phyloP scores from a whole-genome alignment of 139 green algal genomes.

The Trebouxia sp. region DNA sequence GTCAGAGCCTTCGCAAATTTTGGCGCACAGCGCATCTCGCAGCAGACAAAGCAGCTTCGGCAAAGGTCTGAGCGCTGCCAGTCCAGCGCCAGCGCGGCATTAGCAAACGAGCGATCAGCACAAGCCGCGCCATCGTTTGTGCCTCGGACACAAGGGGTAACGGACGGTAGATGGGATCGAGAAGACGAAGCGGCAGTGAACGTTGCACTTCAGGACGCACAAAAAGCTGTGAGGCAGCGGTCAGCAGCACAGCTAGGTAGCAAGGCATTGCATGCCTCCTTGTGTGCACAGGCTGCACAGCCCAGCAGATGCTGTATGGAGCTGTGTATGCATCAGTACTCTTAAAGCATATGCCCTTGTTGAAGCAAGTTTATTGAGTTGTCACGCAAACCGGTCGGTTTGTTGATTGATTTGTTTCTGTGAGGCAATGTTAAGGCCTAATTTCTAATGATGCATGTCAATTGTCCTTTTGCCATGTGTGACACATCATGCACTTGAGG shows the following conservation, averaged over 20 bases:
- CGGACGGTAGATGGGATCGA: conserved; percentile 51
- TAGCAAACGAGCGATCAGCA: not conserved
- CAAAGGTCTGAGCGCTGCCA: not conserved
- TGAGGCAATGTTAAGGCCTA: too few relatives aligned
- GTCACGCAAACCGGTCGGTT: too few relatives aligned
- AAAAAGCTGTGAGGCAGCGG: conserved; percentile 28
- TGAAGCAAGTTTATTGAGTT: too few relatives aligned
- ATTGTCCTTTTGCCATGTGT: too few relatives aligned
- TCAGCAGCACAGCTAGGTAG: conserved; percentile 30
- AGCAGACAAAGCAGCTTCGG: not conserved
- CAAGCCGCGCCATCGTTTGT: conserved; percentile 18
- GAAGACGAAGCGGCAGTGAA: conserved; percentile 42
- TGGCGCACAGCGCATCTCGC: not conserved
- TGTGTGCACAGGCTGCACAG: too few relatives aligned
- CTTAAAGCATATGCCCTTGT: too few relatives aligned
- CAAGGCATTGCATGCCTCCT: too few relatives aligned
- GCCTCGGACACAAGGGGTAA: conserved; percentile 38
- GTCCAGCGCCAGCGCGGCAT: not conserved
- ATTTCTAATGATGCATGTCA: too few relatives aligned
- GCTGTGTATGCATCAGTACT: too few relatives aligned
- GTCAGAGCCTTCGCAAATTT: not conserved
- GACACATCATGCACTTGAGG: too few relatives aligned
- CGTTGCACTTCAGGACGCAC: conserved; percentile 43
- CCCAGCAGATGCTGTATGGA: too few relatives aligned
- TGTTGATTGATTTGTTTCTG: too few relatives aligned